Conservation (phyloP, 352 stramenopile genomes). For the Stephanocyclus meneghinianus region DNA sequence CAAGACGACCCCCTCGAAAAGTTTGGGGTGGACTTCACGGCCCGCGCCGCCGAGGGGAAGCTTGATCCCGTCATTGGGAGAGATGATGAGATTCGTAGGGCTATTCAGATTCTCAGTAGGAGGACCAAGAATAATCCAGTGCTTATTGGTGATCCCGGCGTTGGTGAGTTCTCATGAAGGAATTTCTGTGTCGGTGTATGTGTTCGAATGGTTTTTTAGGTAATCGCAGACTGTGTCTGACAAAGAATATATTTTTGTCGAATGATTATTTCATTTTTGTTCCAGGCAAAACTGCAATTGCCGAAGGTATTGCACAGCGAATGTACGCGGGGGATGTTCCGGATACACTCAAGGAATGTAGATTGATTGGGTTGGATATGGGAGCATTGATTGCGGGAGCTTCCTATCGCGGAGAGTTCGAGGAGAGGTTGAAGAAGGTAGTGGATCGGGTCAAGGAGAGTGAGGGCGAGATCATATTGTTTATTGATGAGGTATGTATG, state of each 20-base stretch:
- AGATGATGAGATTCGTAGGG: conserved; percentile 92
- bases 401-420: conserved; percentile 86
- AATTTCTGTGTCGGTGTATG: too few species aligned
- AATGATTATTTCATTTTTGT: conserved; percentile 16
- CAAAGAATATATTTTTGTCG: background rate
- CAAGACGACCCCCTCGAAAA: conserved; percentile 33
- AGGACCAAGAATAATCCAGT: conserved; percentile 98
- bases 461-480: conserved; percentile 92
- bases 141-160: conserved; percentile 94
- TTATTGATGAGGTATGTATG: conserved; percentile 92
- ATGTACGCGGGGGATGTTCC: conserved; percentile 93
- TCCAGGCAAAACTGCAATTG: conserved; percentile 19
- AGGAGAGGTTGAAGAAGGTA: conserved; percentile 95
- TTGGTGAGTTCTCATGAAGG: conserved; percentile 83
- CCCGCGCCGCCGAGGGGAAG: conserved; percentile 89
- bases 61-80: conserved; percentile 92
- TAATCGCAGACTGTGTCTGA: too few species aligned
- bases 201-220: too few species aligned
- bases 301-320: conserved; percentile 45
- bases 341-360: conserved; percentile 90
- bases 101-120: conserved; percentile 93
- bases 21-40: conserved; percentile 36
- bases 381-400: conserved; percentile 93
- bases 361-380: conserved; percentile 92
- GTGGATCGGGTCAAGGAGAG: conserved; percentile 92